These are phyloP conservation scores for Rhynchospora pubera DNA, from an alignment of 176 grass and related monocot species.

Conservation along the genomic window DNA sequence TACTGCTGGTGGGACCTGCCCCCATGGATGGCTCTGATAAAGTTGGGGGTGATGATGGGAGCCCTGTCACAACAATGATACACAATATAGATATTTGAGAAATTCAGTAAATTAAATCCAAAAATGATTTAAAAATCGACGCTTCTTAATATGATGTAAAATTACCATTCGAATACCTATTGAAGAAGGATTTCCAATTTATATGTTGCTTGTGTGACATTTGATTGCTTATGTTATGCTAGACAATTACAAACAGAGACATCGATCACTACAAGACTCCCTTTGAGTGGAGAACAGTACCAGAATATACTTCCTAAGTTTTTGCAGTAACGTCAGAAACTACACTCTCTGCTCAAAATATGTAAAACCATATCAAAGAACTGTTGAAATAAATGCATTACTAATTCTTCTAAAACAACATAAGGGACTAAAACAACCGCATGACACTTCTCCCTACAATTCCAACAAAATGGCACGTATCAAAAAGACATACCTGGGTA, in stretches of 20 bases:
- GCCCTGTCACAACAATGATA: slow-evolving; percentile 40
- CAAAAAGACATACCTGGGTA: slow-evolving; percentile 61
- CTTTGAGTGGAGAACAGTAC: neutral
- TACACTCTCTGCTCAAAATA: neutral
- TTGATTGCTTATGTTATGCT: neutral
- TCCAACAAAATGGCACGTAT: neutral
- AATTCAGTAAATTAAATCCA: neutral
- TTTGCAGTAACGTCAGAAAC: neutral
- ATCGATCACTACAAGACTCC: neutral
- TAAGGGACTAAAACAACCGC: neutral
- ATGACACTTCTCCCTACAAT: neutral
- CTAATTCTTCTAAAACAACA: neutral
- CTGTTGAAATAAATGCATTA: neutral
- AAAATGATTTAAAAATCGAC: neutral
- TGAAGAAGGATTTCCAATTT: neutral
- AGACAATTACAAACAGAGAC: neutral
- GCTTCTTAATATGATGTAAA: neutral
- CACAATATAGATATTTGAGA: neutral
- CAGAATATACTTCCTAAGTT: neutral
- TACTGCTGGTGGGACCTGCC: slow-evolving; percentile 24
- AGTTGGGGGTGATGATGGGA: slow-evolving; percentile 51
- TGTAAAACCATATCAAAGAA: neutral
- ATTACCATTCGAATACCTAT: neutral
- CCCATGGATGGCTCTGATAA: slow-evolving; percentile 21
- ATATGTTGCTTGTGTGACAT: neutral